Evolutionary conservation across 2,329 filamentous ascomycete genomes (phyloP), one percentile per base, ranked within the genome.

Genomic region (Calonectria henricotiae): DNA sequence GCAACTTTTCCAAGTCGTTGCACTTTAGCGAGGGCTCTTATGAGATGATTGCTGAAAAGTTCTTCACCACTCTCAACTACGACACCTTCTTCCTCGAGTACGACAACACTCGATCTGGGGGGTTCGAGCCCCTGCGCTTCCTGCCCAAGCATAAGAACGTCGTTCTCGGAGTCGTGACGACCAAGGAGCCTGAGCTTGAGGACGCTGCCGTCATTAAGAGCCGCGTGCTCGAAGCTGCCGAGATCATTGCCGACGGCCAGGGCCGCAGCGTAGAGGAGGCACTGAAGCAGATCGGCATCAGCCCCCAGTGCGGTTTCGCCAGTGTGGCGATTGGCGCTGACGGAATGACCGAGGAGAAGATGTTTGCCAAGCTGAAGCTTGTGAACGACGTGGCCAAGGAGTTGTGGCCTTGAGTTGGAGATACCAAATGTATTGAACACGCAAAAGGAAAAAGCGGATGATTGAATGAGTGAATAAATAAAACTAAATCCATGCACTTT

Each of bases 221-320:
- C 68, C 85, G 86, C 30, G 87, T 91, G 4, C 82, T 83, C 64
- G 83, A 88, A 71, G 90, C 89, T 0, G 92, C 92, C 3, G 87
- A 90, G 71, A 89, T 90, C 79, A 89, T 94, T 64, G 91, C 91
- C 0, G 83, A 90, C 74, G 92, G 92, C 0, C 89, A 88, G 54
- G 88, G 88, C 2, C 85, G 91, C 77, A 87, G 84, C 7, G 84
- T 87, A n/a, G 87, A 92, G 75, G 86, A 93, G 77, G 91, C 90
- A 1, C 82, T 94, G 64, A 84, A 89, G 78, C 87, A 89, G 73
- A 84, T 94, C 30, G 90, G 90, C 51, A 89, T 93, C 32, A 92
- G 89, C 78, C 91, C 91, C 3, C 91, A 93, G 83, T 92, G 90
- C 78, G 91, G 90, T 0, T 92, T 92, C 79, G 92, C 92, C 4